Evolutionary conservation across 2,329 filamentous ascomycete species (phyloP).

Genomic region (Paecilomyces niveus): DNA sequence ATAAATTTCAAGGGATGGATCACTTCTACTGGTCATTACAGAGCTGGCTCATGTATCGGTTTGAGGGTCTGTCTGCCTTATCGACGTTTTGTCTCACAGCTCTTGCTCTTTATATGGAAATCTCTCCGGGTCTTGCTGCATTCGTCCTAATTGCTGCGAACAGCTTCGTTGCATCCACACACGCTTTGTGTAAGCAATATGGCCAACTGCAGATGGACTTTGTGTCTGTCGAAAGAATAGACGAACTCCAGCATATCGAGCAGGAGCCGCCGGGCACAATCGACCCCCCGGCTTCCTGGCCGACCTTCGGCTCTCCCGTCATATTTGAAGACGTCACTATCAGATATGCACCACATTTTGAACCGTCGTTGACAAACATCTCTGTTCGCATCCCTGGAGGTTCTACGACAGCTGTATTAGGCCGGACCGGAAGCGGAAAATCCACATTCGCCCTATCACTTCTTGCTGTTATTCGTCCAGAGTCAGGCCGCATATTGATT

Average conservation of each 20-base stretch:
- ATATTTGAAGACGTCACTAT: conserved; percentile 71
- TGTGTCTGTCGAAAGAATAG: conserved; percentile 78
- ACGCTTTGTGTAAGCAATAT: conserved; percentile 69
- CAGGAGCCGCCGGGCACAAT: conserved; percentile 63
- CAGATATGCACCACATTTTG: conserved; percentile 69
- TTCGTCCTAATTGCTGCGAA: conserved; percentile 72
- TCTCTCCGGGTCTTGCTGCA: conserved; percentile 71
- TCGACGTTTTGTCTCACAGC: conserved; percentile 68
- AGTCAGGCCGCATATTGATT: conserved; percentile 51
- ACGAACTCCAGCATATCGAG: conserved; percentile 72
- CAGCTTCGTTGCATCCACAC: conserved; percentile 59
- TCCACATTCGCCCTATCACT: conserved; percentile 63
- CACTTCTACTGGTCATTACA: conserved; percentile 93
- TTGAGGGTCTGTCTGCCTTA: conserved; percentile 62
- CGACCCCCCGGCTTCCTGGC: conserved; percentile 70
- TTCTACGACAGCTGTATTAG: conserved; percentile 71
- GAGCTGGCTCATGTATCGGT: conserved; percentile 75
- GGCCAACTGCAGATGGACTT: conserved; percentile 87
- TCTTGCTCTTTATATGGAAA: conserved; percentile 66
- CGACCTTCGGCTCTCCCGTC: conserved; percentile 63
- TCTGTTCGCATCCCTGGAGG: conserved; percentile 70
- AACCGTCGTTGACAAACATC: conserved; percentile 62
- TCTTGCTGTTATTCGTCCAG: conserved; percentile 49
- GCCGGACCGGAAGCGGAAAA: conserved; percentile 74
- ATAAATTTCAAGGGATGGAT: conserved; percentile 89